These are phyloP conservation scores for Globisporangium alternatum DNA, from an alignment of 352 stramenopile species.

Conservation along the genomic window DNA sequence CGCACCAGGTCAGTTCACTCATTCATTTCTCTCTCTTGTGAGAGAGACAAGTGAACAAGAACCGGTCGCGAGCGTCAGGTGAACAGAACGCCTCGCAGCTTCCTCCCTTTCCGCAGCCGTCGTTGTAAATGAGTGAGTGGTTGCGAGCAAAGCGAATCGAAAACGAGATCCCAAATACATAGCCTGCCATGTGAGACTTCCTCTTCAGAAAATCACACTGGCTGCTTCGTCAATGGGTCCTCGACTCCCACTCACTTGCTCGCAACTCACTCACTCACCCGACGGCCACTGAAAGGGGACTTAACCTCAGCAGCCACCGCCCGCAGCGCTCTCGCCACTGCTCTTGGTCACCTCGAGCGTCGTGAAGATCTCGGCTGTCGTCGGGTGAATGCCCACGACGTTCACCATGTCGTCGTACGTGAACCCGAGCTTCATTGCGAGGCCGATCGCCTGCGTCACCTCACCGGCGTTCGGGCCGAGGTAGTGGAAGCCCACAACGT, in stretches of 20 bases:
- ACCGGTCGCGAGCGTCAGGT: background rate
- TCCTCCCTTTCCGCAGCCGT: constrained; percentile 18
- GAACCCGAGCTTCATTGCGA: constrained; percentile 94
- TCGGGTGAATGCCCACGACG: constrained; percentile 97
- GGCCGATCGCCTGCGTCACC: constrained; percentile 91
- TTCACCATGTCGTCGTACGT: constrained; percentile 92
- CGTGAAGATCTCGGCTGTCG: constrained; percentile 94
- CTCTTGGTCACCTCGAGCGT: constrained; percentile 94
- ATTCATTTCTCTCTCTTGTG: background rate
- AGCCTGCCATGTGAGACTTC: too few species aligned
- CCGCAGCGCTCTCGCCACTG: constrained; percentile 89
- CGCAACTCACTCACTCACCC: background rate
- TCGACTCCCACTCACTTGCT: constrained; percentile 15
- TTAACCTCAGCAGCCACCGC: constrained; percentile 95
- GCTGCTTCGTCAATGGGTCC: background rate
- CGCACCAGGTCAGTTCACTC: background rate
- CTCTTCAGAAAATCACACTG: too few species aligned
- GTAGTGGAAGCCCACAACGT: constrained; percentile 97
- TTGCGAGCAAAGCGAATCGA: background rate
- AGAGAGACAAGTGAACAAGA: background rate
- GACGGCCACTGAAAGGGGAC: constrained; percentile 34
- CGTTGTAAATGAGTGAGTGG: background rate
- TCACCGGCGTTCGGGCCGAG: constrained; percentile 98
- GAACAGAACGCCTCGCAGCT: constrained; percentile 16
- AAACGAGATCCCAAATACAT: background rate